Evolutionary conservation across 2,329 filamentous ascomycete genomes (phyloP).

Genomic region (Aspergillus neotritici): DNA sequence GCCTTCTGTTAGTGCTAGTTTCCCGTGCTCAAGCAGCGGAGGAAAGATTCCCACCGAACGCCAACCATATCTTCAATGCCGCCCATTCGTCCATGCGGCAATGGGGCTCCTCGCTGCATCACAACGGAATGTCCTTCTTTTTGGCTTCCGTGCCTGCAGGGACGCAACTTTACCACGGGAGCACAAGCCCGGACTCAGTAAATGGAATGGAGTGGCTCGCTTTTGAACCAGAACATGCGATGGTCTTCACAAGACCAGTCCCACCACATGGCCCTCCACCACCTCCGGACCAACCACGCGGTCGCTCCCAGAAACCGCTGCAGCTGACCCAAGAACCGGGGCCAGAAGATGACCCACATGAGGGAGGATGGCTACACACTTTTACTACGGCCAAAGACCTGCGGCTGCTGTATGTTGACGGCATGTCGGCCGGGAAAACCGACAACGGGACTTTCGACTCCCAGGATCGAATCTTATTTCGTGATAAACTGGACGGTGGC

Average conservation of each 20-base stretch:
- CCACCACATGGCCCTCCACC: slow-evolving; percentile 10
- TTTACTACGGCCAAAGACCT: slow-evolving; percentile 56
- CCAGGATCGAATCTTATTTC: slow-evolving; percentile 58
- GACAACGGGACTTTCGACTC: slow-evolving; percentile 61
- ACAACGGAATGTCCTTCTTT: slow-evolving; percentile 71
- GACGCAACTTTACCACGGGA: slow-evolving; percentile 64
- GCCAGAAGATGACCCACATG: background rate
- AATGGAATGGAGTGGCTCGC: slow-evolving; percentile 63
- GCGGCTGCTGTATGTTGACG: slow-evolving; percentile 63
- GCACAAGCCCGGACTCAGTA: slow-evolving; percentile 41
- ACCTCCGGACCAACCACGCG: background rate
- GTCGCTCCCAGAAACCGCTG: background rate
- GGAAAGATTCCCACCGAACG: slow-evolving; percentile 39
- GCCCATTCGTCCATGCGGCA: slow-evolving; percentile 67
- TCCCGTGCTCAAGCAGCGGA: too few species aligned
- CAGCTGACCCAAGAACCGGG: background rate
- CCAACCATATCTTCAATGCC: slow-evolving; percentile 65
- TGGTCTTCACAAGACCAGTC: slow-evolving; percentile 52
- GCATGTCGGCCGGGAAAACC: slow-evolving; percentile 63
- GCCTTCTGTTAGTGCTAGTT: too few species aligned
- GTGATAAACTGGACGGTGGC: slow-evolving; percentile 22
- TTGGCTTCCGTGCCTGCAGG: slow-evolving; percentile 59
- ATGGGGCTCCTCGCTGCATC: slow-evolving; percentile 66
- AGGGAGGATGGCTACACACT: slow-evolving; percentile 58
- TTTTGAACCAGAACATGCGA: slow-evolving; percentile 69